phyloP scores from a whole-genome alignment of 352 stramenopile species.

The Pythium aquatile region DNA sequence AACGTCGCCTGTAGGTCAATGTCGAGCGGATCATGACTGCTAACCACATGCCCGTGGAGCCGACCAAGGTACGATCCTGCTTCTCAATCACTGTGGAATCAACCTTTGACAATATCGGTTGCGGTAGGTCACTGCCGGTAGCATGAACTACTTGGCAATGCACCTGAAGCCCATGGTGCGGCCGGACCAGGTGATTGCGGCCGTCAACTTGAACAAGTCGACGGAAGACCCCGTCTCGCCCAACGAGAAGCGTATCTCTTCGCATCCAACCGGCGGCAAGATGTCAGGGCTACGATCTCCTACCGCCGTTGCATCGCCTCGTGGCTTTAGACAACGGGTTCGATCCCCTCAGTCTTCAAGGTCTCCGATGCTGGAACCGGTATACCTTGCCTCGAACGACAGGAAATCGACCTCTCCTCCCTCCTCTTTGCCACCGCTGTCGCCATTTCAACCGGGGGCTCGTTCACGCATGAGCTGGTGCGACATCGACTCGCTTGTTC shows the following conservation, averaged over 20 bases:
- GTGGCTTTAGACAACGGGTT: not conserved
- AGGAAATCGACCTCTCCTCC: not conserved
- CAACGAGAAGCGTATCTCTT: not conserved
- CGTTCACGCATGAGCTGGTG: not conserved
- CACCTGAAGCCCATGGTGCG: slow-evolving; percentile 36
- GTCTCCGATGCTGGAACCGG: not conserved
- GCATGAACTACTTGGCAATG: slow-evolving; percentile 47
- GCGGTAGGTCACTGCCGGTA: slow-evolving; percentile 30
- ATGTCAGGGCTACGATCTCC: not conserved
- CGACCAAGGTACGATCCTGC: slow-evolving; percentile 32
- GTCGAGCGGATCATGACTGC: slow-evolving; percentile 42
- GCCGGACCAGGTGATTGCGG: slow-evolving; percentile 48
- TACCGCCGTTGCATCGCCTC: not conserved
- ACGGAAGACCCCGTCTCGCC: not conserved
- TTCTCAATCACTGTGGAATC: not conserved
- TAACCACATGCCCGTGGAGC: slow-evolving; percentile 22
- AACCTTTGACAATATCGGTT: not conserved
- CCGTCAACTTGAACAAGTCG: not conserved
- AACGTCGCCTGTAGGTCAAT: slow-evolving; percentile 32
- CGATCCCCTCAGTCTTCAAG: not conserved
- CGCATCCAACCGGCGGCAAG: not conserved
- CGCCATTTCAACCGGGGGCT: not conserved
- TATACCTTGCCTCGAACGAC: not conserved
- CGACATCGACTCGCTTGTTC: slow-evolving; percentile 4
- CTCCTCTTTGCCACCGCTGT: not conserved